Conservation (phyloP, 495 filamentous ascomycete species). For the Aspergillus carlsbadensis region DNA sequence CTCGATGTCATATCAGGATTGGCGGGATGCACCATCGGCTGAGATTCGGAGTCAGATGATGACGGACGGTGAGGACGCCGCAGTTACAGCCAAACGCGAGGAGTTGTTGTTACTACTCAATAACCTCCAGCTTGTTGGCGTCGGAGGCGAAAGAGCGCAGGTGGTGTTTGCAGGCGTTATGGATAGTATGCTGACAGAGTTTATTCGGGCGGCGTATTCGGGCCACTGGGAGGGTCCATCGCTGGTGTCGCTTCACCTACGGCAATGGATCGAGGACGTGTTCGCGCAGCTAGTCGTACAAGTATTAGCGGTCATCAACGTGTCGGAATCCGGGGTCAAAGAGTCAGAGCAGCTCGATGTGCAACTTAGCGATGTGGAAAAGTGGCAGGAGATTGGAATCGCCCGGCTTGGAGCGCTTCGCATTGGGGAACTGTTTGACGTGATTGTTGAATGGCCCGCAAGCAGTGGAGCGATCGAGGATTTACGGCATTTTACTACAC, state of each 20-base stretch:
- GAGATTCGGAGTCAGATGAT: slow-evolving; percentile 36
- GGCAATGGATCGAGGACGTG: slow-evolving; percentile 70
- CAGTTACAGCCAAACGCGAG: slow-evolving; percentile 44
- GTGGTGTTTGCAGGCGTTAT: slow-evolving; percentile 74
- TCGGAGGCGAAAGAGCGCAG: slow-evolving; percentile 73
- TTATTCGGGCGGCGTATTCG: slow-evolving; percentile 60
- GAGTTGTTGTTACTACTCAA: slow-evolving; percentile 57
- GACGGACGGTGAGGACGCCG: slow-evolving; percentile 33
- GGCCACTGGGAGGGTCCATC: slow-evolving; percentile 59
- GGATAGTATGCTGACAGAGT: slow-evolving; percentile 65
- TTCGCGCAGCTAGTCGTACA: slow-evolving; percentile 67
- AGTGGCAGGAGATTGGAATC: slow-evolving; percentile 79
- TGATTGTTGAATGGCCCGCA: slow-evolving; percentile 79
- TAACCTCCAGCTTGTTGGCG: slow-evolving; percentile 65
- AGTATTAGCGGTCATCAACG: slow-evolving; percentile 52
- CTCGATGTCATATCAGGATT: slow-evolving; percentile 40
- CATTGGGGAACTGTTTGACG: slow-evolving; percentile 81
- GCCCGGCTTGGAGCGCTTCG: slow-evolving; percentile 76
- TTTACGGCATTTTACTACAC: slow-evolving; percentile 59
- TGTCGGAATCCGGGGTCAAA: slow-evolving; percentile 22
- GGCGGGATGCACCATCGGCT: slow-evolving; percentile 30
- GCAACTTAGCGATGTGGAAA: slow-evolving; percentile 61
- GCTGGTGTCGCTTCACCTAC: slow-evolving; percentile 53
- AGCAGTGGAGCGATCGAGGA: slow-evolving; percentile 84
- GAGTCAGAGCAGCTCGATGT: slow-evolving; percentile 36